These are phyloP conservation scores for Hypoxylon sp. DNA, from an alignment of 2,329 filamentous ascomycete species.

Conservation along the genomic window DNA sequence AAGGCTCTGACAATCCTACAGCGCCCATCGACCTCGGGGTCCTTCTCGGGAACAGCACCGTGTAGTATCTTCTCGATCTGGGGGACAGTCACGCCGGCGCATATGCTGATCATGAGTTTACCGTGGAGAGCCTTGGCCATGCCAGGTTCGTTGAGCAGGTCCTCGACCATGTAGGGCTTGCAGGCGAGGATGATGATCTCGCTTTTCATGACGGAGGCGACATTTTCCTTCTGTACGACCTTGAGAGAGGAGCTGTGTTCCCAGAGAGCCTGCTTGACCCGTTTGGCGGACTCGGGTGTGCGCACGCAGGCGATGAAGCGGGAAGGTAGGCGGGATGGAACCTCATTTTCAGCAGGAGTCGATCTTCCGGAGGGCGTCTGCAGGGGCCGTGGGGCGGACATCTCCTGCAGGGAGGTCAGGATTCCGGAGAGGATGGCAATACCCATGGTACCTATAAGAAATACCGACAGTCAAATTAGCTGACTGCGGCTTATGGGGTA, in stretches of 20 bases:
- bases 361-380: conserved; percentile 62
- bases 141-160: conserved; percentile 76
- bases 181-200: conserved; percentile 84
- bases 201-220: conserved; percentile 74
- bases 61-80: conserved; percentile 78
- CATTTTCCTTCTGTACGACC: conserved; percentile 80
- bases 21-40: conserved; percentile 62
- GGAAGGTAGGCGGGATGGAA: conserved; percentile 74
- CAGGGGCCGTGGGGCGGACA: conserved; percentile 63
- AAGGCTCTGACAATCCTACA: conserved; percentile 83
- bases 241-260: conserved; percentile 74
- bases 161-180: conserved; percentile 82
- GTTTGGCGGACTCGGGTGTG: conserved; percentile 76
- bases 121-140: conserved; percentile 81
- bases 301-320: conserved; percentile 87
- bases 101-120: conserved; percentile 86
- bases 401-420: conserved; percentile 75
- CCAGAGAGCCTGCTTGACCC: conserved; percentile 75
- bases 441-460: conserved; percentile 80
- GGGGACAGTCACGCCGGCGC: conserved; percentile 79
- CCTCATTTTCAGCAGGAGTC: conserved; percentile 60
- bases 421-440: conserved; percentile 87
- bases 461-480: conserved; percentile 38
- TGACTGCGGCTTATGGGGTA: conserved; percentile 9
- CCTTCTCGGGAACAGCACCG: conserved; percentile 64